Percentiles rank a stretch among this genome's conserved stretches.
These are phyloP conservation scores for Heliamphora exappendiculata DNA, from an alignment of 148 eudicot species.

Conservation along the genomic window DNA sequence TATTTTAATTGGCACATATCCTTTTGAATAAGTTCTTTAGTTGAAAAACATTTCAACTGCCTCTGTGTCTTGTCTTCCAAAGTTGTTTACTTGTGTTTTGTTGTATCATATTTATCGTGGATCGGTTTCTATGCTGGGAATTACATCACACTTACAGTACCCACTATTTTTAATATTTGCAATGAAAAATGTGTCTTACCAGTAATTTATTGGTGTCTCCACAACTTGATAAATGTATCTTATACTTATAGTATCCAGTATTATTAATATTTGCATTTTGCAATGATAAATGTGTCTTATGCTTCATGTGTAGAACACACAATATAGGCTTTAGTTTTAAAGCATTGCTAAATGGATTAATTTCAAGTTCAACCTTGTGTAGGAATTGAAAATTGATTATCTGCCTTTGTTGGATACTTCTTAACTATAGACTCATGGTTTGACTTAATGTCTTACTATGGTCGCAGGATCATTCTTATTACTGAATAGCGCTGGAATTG, in stretches of 20 bases:
- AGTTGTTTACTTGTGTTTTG: conserved; percentile 2
- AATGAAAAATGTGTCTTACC: neutral
- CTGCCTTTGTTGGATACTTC: neutral
- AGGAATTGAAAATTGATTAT: neutral
- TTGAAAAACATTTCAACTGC: neutral
- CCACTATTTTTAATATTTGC: neutral
- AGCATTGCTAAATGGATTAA: neutral
- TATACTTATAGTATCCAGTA: neutral
- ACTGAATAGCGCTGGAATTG: conserved; percentile 44
- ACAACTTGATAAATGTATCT: neutral
- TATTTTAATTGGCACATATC: neutral
- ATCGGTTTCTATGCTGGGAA: neutral
- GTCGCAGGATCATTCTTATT: conserved; percentile 64
- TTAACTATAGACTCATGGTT: conserved; percentile 29
- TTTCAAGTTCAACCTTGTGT: neutral
- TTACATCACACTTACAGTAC: neutral
- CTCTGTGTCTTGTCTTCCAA: neutral
- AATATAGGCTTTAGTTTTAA: neutral
- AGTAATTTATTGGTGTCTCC: neutral
- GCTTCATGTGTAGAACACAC: neutral
- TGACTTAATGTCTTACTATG: conserved; percentile 49
- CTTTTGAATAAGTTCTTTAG: neutral
- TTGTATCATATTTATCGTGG: no score
- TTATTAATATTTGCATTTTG: neutral
- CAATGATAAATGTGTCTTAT: neutral